phyloP scores from a whole-genome alignment of 129 eudicot species.

The Centaurea solstitialis region DNA sequence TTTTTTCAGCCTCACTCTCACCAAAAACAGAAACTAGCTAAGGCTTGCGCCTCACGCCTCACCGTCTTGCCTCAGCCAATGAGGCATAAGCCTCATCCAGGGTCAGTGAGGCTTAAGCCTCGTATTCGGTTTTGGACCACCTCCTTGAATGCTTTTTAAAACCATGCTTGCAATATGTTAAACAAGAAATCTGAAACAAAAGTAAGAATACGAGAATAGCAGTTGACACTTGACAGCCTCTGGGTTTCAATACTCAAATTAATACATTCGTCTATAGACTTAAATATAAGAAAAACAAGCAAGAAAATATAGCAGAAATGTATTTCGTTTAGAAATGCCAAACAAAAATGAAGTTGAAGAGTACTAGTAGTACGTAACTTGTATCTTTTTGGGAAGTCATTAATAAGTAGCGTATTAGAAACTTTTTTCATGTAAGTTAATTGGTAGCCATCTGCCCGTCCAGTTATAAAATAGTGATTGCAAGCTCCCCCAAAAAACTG shows the following conservation, averaged over 20 bases:
- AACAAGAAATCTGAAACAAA: background rate
- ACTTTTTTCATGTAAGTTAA: background rate
- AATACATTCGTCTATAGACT: background rate
- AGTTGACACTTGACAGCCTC: background rate
- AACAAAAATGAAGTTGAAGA: background rate
- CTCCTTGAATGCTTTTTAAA: no score
- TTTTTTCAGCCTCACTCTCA: no score
- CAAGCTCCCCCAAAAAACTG: background rate
- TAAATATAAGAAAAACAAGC: background rate
- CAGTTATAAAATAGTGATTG: background rate
- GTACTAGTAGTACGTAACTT: background rate
- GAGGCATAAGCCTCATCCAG: no score
- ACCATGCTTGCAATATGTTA: background rate
- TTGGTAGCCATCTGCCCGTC: background rate
- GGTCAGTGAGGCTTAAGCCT: no score
- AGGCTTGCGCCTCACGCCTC: no score
- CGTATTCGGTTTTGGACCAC: no score
- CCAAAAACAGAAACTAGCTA: no score
- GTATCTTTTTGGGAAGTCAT: background rate
- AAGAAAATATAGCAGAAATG: background rate
- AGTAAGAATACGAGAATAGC: background rate
- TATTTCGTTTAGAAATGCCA: background rate
- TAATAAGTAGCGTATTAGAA: background rate
- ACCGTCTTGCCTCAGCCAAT: no score
- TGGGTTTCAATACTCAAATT: background rate